Evolutionary conservation across 257 asterid species (phyloP), one percentile per base, ranked within the genome.

Genomic region (Primulina tabacum): DNA sequence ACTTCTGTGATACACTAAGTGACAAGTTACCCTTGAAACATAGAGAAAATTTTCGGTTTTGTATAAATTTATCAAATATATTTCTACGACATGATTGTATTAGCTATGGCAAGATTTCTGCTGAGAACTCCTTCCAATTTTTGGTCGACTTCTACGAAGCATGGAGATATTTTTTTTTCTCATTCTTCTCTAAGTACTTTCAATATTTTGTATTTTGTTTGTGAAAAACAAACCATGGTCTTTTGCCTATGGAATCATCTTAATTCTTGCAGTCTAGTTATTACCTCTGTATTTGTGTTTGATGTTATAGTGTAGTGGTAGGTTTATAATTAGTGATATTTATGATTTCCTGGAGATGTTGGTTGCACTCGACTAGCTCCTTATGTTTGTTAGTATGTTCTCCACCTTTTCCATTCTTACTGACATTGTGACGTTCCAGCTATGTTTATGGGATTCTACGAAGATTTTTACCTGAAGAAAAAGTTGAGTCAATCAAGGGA

Each of bases 381-480:
- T 32, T 56, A 11, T 7, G 34, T 29, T 18, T 28, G 16, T 24
- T 24, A 56, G 18, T 37, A 53, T 20, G 37, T 43, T 34, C 12
- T 30, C 62, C 38, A 7, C 34, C 30, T 71, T 20, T 7, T 64
- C 14, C 6, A 40, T 55, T 34, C 43, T 58, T 50, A 17, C 65
- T 40, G 20, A 47, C 58, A 7, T 16, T 29, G 11, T n/a, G 55
- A 35, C 50, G 28, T 76, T 26, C 29, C 85, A 92, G 98, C 53
- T 88, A 85, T 79, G 97, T 80, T 53, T 91, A 76, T 72, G 82
- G 88, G 55, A 84, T 77, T 58, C 82, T 94, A 8, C 68, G 93
- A 80, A 89, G 97, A 83, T 89, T 91, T 82, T 75, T 91, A 58
- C 92, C 97, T 28, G 99, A 89, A 75, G 96, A 88, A 6, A 91